Conservation (phyloP, 169 alveolate genomes). For the Condylostoma magnum region DNA sequence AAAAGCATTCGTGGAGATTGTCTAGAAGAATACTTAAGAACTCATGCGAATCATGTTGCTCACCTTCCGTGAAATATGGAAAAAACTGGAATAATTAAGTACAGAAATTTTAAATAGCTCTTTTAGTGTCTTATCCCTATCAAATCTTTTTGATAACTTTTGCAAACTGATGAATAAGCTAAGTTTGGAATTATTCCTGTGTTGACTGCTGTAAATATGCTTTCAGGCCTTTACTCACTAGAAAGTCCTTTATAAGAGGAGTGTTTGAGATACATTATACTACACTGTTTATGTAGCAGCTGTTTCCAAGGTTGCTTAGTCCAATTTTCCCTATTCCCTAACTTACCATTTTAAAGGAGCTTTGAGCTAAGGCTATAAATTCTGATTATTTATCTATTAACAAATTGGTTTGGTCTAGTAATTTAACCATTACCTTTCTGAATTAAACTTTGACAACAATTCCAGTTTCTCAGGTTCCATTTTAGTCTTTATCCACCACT, state of each 20-base stretch:
- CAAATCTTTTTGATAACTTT: background rate
- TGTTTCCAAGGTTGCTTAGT: conserved; percentile 22
- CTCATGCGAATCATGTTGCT: conserved; percentile 55
- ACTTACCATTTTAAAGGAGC: too few species aligned
- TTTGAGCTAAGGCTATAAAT: too few species aligned
- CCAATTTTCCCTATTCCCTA: conserved; percentile 6
- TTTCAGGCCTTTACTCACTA: background rate
- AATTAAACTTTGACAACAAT: too few species aligned
- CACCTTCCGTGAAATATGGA: conserved; percentile 43
- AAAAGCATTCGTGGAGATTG: conserved; percentile 46
- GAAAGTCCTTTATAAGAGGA: conserved; percentile 4
- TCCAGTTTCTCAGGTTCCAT: too few species aligned
- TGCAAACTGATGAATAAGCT: conserved; percentile 18
- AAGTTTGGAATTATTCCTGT: background rate
- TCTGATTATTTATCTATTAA: too few species aligned
- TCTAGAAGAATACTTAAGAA: conserved; percentile 48
- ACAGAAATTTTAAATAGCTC: conserved; percentile 32
- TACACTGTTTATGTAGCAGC: conserved; percentile 11
- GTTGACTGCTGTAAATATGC: background rate
- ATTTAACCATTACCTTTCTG: too few species aligned
- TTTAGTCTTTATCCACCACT: too few species aligned
- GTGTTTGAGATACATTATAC: conserved; percentile 5
- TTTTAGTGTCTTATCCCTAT: background rate
- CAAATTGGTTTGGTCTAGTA: too few species aligned
- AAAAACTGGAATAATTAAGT: conserved; percentile 34